Percentiles rank a stretch among this genome's conserved stretches.
These are phyloP conservation scores for Acacia confusa DNA, from an alignment of 306 rosid genomes.

Conservation along the genomic window DNA sequence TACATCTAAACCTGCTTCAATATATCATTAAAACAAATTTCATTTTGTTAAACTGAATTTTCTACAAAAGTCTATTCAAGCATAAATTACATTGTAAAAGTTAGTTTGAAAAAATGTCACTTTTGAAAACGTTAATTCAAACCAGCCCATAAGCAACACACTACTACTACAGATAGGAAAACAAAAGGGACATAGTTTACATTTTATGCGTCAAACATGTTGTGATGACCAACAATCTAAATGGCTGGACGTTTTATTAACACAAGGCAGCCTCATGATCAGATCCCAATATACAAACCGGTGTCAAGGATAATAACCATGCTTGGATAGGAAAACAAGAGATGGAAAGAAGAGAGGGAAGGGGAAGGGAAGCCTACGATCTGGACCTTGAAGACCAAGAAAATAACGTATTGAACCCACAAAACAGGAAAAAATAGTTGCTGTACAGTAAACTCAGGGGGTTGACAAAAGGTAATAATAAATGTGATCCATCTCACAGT, in stretches of 20 bases:
- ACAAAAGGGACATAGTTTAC: constrained; percentile 1
- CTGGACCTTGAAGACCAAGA: not conserved
- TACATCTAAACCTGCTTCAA: too few relatives aligned
- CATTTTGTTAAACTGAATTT: too few relatives aligned
- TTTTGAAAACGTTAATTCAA: too few relatives aligned
- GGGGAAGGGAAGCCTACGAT: not conserved
- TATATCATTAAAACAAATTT: too few relatives aligned
- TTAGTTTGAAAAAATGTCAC: too few relatives aligned
- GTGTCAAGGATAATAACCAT: not conserved
- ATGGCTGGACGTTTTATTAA: constrained; percentile 11
- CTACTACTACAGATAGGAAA: not conserved
- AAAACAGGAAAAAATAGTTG: constrained; percentile 8
- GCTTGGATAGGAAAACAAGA: not conserved
- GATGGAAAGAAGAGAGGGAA: not conserved
- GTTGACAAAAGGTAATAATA: not conserved
- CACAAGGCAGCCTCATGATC: constrained; percentile 2
- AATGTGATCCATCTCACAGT: not conserved
- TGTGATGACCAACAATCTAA: constrained; percentile 22
- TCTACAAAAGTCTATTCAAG: too few relatives aligned
- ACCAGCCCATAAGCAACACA: not conserved
- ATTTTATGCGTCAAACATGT: constrained; percentile 6
- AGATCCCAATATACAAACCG: not conserved
- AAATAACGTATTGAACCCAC: not conserved
- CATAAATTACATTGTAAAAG: too few relatives aligned
- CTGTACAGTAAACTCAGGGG: constrained; percentile 2